Evolutionary conservation across 192 early-diverging fungal genomes (phyloP).

Genomic region (Diversispora epigaea): DNA sequence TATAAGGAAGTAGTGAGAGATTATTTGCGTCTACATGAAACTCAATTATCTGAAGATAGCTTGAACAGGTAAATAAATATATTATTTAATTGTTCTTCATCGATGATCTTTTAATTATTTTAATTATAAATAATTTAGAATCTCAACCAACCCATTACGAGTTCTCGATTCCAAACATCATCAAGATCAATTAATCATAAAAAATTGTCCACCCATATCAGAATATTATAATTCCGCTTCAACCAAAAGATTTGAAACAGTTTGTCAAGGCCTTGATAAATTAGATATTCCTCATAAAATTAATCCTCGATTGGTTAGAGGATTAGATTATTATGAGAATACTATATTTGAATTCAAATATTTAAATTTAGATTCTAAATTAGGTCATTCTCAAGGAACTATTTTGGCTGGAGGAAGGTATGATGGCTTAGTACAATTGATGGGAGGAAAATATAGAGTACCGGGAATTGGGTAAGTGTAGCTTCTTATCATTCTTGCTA

Average conservation of each 20-base stretch:
- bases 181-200: slow-evolving; percentile 45
- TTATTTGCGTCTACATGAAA: slow-evolving; percentile 43
- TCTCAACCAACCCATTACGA: slow-evolving; percentile 60
- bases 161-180: slow-evolving; percentile 64
- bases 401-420: slow-evolving; percentile 69
- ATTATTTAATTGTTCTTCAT: neutral
- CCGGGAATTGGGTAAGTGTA: slow-evolving; percentile 49
- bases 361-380: slow-evolving; percentile 24
- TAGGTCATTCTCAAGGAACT: slow-evolving; percentile 60
- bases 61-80: slow-evolving; percentile 36
- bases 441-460: slow-evolving; percentile 54
- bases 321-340: slow-evolving; percentile 71
- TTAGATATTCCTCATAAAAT: slow-evolving; percentile 53
- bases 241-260: slow-evolving; percentile 46
- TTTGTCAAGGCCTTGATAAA: slow-evolving; percentile 42
- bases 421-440: slow-evolving; percentile 53
- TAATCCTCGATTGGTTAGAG: slow-evolving; percentile 58
- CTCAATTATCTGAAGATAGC: slow-evolving; percentile 53
- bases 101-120: neutral
- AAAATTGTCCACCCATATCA: slow-evolving; percentile 42
- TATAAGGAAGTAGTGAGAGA: slow-evolving; percentile 50
- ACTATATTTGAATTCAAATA: slow-evolving; percentile 67
- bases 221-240: slow-evolving; percentile 47
- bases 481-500: neutral
- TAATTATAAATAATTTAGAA: slow-evolving; percentile 30